Percentiles rank a stretch among this genome's conserved stretches.
Conservation (phyloP, 2,329 filamentous ascomycete species). For the Fusarium xylarioides region DNA sequence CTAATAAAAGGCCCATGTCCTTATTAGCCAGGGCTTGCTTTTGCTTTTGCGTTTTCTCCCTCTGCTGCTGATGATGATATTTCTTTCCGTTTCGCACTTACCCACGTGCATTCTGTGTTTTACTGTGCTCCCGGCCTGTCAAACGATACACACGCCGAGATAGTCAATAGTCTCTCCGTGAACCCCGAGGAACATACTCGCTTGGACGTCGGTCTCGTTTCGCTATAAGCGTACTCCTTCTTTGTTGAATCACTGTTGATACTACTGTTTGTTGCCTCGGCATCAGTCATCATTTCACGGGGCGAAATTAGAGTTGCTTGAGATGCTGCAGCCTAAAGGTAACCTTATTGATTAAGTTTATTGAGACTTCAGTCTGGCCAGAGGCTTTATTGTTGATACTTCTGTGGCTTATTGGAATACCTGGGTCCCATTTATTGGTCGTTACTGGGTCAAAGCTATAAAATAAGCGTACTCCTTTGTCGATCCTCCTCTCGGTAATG, state of each 20-base stretch:
- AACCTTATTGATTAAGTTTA: too few relatives aligned
- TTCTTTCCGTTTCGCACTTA: slow-evolving; percentile 7
- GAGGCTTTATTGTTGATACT: too few relatives aligned
- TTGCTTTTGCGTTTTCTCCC: neutral
- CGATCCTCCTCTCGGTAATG: slow-evolving; percentile 37
- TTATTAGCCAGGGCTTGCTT: neutral
- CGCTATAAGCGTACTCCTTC: slow-evolving; percentile 10
- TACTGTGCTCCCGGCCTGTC: slow-evolving; percentile 14
- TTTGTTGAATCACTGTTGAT: too few relatives aligned
- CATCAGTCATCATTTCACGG: too few relatives aligned
- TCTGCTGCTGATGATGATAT: neutral
- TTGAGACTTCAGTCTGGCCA: too few relatives aligned
- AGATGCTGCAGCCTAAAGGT: too few relatives aligned
- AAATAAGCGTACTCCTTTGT: slow-evolving; percentile 14
- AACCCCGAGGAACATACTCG: neutral
- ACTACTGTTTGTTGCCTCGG: too few relatives aligned
- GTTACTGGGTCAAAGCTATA: too few relatives aligned
- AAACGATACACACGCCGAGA: slow-evolving; percentile 22
- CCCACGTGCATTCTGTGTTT: slow-evolving; percentile 15
- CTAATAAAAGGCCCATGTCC: slow-evolving; percentile 31
- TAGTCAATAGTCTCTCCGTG: slow-evolving; percentile 3
- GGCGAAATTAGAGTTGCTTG: too few relatives aligned
- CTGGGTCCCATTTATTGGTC: too few relatives aligned
- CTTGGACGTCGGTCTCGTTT: slow-evolving; percentile 12
- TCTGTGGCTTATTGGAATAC: too few relatives aligned